phyloP scores from a whole-genome alignment of 2,329 filamentous ascomycete species.

The Paraconiothyrium sp. region DNA sequence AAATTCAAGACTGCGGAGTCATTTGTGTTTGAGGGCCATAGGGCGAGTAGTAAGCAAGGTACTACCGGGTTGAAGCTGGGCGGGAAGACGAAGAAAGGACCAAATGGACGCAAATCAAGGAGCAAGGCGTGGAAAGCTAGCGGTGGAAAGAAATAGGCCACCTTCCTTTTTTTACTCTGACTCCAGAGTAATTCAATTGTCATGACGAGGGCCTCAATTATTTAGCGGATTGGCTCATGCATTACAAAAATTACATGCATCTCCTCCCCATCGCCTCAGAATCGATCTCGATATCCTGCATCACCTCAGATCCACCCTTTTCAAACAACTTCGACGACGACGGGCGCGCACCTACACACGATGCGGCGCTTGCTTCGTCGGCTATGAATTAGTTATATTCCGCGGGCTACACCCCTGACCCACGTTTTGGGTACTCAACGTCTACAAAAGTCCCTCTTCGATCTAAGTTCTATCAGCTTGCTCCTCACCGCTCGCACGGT shows the following conservation, averaged over 20 bases:
- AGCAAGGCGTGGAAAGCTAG: constrained; percentile 57
- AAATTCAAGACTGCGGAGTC: constrained; percentile 72
- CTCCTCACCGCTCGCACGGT: no score
- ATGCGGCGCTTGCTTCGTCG: no score
- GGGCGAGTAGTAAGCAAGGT: constrained; percentile 73
- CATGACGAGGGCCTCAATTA: background rate
- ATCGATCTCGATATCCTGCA: background rate
- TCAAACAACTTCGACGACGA: background rate
- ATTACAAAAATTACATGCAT: background rate
- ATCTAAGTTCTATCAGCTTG: no score
- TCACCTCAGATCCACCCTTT: background rate
- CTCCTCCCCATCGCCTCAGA: background rate
- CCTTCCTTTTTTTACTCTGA: background rate
- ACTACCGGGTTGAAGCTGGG: constrained; percentile 69
- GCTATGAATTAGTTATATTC: no score
- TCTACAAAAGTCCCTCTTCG: no score
- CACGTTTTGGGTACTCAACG: no score
- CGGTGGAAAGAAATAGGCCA: constrained; percentile 37
- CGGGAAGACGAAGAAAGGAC: constrained; percentile 58
- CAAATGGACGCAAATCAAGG: constrained; percentile 55
- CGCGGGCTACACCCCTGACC: no score
- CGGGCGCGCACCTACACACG: background rate
- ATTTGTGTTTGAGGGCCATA: constrained; percentile 83
- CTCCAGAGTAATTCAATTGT: background rate
- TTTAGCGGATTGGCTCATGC: background rate